Percentiles rank a stretch among this genome's conserved stretches.
Conservation (phyloP, 2,329 filamentous ascomycete genomes). For the Fusarium caatingaense region DNA sequence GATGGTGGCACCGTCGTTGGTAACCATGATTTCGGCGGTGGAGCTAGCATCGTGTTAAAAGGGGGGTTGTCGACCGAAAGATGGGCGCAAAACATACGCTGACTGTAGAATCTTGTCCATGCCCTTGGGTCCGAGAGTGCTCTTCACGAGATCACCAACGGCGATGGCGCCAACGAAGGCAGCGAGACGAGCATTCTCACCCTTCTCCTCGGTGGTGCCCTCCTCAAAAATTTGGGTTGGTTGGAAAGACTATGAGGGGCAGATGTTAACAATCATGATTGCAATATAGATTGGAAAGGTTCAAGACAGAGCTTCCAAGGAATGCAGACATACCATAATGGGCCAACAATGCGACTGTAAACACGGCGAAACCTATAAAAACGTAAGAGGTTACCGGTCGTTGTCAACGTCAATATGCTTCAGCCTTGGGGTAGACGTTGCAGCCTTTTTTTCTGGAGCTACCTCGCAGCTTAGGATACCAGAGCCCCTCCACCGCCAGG, state of each 20-base stretch:
- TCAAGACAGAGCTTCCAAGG: neutral
- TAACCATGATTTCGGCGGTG: conserved; percentile 97
- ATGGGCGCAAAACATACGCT: conserved; percentile 71
- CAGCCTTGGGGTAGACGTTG: conserved; percentile 47
- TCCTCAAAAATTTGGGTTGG: conserved; percentile 98
- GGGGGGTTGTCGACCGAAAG: conserved; percentile 25
- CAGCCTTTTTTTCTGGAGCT: conserved; percentile 49
- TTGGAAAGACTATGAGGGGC: conserved; percentile 70
- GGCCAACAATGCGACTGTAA: conserved; percentile 35
- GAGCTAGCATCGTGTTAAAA: conserved; percentile 67
- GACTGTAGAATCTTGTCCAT: conserved; percentile 99
- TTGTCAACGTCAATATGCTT: conserved; percentile 45
- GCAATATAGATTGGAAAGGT: neutral
- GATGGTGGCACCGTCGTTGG: conserved; percentile 98
- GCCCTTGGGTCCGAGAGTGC: conserved; percentile 94
- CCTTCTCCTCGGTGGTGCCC: conserved; percentile 97
- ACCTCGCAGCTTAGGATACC: conserved; percentile 43
- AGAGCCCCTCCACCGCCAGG: conserved; percentile 44
- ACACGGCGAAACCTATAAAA: conserved; percentile 42
- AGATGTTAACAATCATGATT: conserved; percentile 36
- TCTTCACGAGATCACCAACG: conserved; percentile 97
- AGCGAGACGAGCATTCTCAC: conserved; percentile 98
- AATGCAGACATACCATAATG: conserved; percentile 43
- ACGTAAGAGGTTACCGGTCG: conserved; percentile 42
- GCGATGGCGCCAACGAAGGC: conserved; percentile 98